Evolutionary conservation across 805 yeast genomes (phyloP).

Genomic region (Cyberlindnera samutprakarnensis): DNA sequence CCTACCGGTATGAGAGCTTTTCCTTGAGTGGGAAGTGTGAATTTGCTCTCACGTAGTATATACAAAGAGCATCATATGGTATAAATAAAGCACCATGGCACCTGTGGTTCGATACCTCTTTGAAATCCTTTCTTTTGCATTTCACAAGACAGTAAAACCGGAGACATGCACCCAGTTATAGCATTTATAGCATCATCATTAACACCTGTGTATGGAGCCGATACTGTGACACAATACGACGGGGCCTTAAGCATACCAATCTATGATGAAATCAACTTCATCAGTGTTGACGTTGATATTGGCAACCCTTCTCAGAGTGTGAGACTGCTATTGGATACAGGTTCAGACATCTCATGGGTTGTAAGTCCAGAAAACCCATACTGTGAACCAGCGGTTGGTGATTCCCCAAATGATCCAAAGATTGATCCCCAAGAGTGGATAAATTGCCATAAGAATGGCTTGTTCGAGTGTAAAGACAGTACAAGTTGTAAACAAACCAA

Average conservation of each 20-base stretch:
- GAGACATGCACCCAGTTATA: too few relatives aligned
- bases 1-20: too few relatives aligned
- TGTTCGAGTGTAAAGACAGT: conserved; percentile 1
- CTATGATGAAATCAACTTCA: conserved; percentile 5
- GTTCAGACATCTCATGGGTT: conserved; percentile 29
- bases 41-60: too few relatives aligned
- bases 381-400: conserved; percentile 9
- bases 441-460: conserved; percentile 6
- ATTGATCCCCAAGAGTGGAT: background rate
- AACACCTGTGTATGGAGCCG: too few relatives aligned
- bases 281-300: conserved; percentile 4
- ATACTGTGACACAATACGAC: background rate
- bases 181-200: too few relatives aligned
- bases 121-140: too few relatives aligned
- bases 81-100: too few relatives aligned
- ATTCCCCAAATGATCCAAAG: too few relatives aligned
- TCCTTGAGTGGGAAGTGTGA: too few relatives aligned
- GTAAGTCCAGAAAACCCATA: conserved; percentile 13
- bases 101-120: too few relatives aligned
- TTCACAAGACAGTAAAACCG: too few relatives aligned
- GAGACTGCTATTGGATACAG: conserved; percentile 27
- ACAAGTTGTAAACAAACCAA: conserved; percentile 4
- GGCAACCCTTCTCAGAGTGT: conserved; percentile 21
- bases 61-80: too few relatives aligned
- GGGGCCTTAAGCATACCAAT: conserved; percentile 1